Evolutionary conservation across 306 rosid species (phyloP), one percentile per base, ranked within the genome.

Genomic region (Castanospermum australe): DNA sequence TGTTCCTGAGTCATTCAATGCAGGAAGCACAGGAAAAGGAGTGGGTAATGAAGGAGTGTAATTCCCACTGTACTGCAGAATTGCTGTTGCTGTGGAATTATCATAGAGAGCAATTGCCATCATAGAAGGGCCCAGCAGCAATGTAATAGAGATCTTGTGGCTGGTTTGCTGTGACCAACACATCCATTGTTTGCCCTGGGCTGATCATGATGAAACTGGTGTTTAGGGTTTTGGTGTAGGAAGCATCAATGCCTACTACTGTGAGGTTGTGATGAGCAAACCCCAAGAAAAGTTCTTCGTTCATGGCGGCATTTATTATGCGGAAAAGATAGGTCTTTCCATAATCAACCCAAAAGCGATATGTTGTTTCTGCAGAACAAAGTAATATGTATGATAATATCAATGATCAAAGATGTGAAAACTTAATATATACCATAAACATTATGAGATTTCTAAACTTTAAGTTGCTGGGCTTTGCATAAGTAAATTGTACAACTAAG

Each of bases 151-250:
- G 50, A 52, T 79, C 52, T 14, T 30, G 33, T n/a, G 60, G 5
- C 11, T 78, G 83, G 42, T 79, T 76, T 75, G 88, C 83, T 39
- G 69, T 71, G 44, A 87, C 21, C 70, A 87, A 83, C 11, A 84
- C 50, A 12, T 87, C 90, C 87, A 87, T 82, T 11, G 90, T 84
- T 76, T 87, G 87, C 22, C 90, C 90, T 6, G 90, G 90, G 11
- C 79, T 32, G 51, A 84, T 87, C 79, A 82, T 54, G 22, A 87
- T 76, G 81, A 79, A 87, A 4, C 14, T 4, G 7, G 83, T 67
- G 12, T 25, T 82, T 2, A 84, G 17, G 0, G 90, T 87, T 61
- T 82, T 84, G 14, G 79, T 59, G 79, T 87, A 87, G 39, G 81
- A 38, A 0, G 77, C 90, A 36, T 84, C 90, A 18, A 25, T 79